Evolutionary conservation across 805 yeast genomes (phyloP).

Genomic region (Hemisphaericaspora nanyangensis): DNA sequence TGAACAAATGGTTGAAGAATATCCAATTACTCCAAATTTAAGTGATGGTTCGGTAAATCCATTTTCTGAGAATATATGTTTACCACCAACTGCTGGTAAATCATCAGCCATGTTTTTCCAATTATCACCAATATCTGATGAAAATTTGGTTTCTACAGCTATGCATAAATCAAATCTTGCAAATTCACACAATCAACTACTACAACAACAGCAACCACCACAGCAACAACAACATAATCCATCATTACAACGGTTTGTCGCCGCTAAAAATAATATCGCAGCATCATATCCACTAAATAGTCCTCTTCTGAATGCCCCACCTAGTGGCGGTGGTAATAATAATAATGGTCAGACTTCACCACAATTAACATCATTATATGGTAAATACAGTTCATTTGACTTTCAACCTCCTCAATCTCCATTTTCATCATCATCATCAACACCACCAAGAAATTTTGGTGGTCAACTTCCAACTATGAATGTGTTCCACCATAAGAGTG

Average conservation of each 20-base stretch:
- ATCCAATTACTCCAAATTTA: not conserved
- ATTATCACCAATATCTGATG: not conserved
- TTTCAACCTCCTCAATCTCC: conserved; percentile 2
- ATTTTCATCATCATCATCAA: conserved; percentile 2
- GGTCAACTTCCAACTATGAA: conserved; percentile 17
- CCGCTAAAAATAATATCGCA: not conserved
- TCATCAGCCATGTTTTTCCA: not conserved
- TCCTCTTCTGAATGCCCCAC: conserved; percentile 1
- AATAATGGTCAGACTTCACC: too few relatives aligned
- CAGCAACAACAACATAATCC: too few relatives aligned
- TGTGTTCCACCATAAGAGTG: conserved; percentile 19
- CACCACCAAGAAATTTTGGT: not conserved
- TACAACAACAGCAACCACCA: not conserved
- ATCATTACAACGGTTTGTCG: not conserved
- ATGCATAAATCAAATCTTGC: too few relatives aligned
- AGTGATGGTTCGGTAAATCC: not conserved
- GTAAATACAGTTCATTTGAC: conserved; percentile 1
- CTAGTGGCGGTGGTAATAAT: too few relatives aligned
- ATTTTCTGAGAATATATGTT: not conserved
- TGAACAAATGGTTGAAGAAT: not conserved
- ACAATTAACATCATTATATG: not conserved
- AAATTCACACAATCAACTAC: too few relatives aligned
- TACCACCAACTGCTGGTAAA: not conserved
- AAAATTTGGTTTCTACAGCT: not conserved
- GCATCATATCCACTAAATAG: not conserved